phyloP scores from a whole-genome alignment of 371 early-diverging fungal species.

The Mortierella sp. region DNA sequence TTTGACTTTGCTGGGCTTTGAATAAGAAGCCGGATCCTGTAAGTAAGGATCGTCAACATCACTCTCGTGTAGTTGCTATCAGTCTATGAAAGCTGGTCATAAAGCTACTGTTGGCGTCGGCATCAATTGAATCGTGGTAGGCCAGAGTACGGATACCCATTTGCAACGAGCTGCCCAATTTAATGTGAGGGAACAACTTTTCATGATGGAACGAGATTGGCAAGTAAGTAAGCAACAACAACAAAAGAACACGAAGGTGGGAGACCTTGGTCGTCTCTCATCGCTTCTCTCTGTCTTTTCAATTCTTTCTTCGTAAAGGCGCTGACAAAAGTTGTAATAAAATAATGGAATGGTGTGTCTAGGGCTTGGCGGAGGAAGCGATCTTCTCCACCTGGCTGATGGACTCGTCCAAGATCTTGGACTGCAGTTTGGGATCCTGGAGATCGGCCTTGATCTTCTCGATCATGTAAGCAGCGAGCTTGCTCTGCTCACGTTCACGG shows the following conservation, averaged over 20 bases:
- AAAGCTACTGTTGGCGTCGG: no score
- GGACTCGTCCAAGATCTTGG: conserved; percentile 57
- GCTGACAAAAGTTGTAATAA: neutral
- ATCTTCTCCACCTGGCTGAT: conserved; percentile 59
- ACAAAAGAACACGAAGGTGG: conserved; percentile 1
- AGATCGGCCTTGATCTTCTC: conserved; percentile 85
- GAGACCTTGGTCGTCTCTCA: neutral
- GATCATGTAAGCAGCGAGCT: conserved; percentile 87
- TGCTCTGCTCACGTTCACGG: conserved; percentile 94
- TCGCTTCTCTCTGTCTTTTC: no score
- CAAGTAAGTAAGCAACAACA: conserved; percentile 2
- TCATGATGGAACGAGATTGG: conserved; percentile 1
- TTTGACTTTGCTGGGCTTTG: no score
- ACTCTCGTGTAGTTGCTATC: no score
- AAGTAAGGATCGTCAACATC: no score
- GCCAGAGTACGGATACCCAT: no score
- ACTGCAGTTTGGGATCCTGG: conserved; percentile 77
- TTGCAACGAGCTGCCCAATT: no score
- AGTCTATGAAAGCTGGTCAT: no score
- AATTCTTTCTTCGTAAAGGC: neutral
- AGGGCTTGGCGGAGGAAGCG: conserved; percentile 51
- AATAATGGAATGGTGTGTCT: conserved; percentile 9
- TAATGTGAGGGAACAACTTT: neutral
- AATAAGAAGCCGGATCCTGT: no score
- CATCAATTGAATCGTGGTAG: no score